phyloP scores from a whole-genome alignment of 495 filamentous ascomycete genomes.

The Trichoderma orchidacearum region DNA sequence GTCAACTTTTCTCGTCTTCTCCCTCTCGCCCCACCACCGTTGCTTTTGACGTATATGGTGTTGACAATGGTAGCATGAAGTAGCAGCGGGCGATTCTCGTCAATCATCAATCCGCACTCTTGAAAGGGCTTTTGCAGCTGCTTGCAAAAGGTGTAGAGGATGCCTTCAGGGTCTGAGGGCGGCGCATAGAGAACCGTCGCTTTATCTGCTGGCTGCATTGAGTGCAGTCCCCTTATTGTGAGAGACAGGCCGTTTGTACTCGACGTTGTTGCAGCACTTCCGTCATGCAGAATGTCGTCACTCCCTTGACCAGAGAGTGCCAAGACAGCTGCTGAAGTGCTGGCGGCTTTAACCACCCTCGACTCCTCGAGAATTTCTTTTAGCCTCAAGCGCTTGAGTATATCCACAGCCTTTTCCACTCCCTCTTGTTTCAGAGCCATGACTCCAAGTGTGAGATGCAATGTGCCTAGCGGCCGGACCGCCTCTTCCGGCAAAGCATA shows the following conservation, averaged over 20 bases:
- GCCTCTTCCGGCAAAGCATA: slow-evolving; percentile 41
- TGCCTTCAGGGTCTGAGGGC: slow-evolving; percentile 37
- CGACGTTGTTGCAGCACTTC: too few species aligned
- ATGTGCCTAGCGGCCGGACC: slow-evolving; percentile 61
- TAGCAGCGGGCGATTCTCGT: slow-evolving; percentile 51
- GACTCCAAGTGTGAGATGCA: slow-evolving; percentile 80
- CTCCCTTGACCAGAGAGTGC: neutral
- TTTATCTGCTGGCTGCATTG: slow-evolving; percentile 28
- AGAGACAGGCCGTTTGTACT: slow-evolving; percentile 12
- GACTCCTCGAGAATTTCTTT: slow-evolving; percentile 26
- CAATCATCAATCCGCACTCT: slow-evolving; percentile 44
- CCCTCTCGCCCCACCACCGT: slow-evolving; percentile 12
- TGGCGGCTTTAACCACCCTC: slow-evolving; percentile 4
- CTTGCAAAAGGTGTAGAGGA: slow-evolving; percentile 50
- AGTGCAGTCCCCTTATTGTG: slow-evolving; percentile 30
- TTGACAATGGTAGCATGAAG: slow-evolving; percentile 82
- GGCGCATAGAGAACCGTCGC: slow-evolving; percentile 32
- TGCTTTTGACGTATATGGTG: slow-evolving; percentile 59
- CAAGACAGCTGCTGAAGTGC: neutral
- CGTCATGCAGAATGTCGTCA: neutral
- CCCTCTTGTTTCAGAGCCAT: slow-evolving; percentile 55
- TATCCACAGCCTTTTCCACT: slow-evolving; percentile 37
- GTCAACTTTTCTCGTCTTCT: slow-evolving; percentile 24
- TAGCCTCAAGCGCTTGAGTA: slow-evolving; percentile 43
- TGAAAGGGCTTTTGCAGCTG: slow-evolving; percentile 45